Evolutionary conservation across 176 grass and related monocot genomes (phyloP).

Genomic region (Triticum timopheevii): DNA sequence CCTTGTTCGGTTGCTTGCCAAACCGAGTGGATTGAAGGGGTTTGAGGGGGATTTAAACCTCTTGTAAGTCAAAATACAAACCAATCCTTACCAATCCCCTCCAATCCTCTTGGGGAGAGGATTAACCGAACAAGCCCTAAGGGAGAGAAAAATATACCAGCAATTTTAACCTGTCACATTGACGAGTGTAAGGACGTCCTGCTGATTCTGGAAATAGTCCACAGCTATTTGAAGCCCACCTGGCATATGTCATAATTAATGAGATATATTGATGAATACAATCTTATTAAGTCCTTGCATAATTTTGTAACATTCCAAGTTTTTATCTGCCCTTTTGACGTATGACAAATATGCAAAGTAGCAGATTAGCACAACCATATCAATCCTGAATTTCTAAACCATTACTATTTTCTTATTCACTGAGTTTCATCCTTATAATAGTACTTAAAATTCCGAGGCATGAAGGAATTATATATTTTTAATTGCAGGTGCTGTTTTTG

Average conservation of each 20-base stretch:
- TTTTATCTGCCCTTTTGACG: background rate
- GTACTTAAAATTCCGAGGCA: background rate
- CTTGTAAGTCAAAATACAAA: too few species aligned
- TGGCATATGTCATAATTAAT: background rate
- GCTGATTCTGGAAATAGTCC: background rate
- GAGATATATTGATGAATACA: background rate
- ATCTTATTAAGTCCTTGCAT: background rate
- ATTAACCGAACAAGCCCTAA: too few species aligned
- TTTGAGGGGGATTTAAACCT: too few species aligned
- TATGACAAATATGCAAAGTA: too few species aligned
- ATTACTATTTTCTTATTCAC: background rate
- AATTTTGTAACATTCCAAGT: background rate
- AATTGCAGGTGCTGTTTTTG: constrained; percentile 72
- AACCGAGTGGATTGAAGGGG: too few species aligned
- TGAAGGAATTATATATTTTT: constrained; percentile 20
- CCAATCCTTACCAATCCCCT: too few species aligned
- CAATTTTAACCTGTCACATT: background rate
- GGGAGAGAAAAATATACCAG: background rate
- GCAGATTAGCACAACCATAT: background rate
- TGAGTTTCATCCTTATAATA: constrained; percentile 3
- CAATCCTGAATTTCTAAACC: background rate
- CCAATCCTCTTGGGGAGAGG: too few species aligned
- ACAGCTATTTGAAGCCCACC: background rate
- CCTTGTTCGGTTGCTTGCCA: too few species aligned
- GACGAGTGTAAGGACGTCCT: background rate